A percentile compares a stretch with the other conserved stretches of the same genome.
phyloP scores from a whole-genome alignment of 306 rosid species.

The cucumber (Cucumis sativus) region Cucumber_9930_V3 NC_026659.2:22971501-22972000 shows the following conservation, averaged over 20 bases:
- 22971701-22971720: neutral
- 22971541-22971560: too few species aligned
- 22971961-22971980: constrained; percentile 10
- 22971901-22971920: neutral
- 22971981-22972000: constrained; percentile 30
- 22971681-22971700: too few species aligned
- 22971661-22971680: neutral
- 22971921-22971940: neutral
- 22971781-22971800: neutral
- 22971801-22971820: neutral
- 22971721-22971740: neutral
- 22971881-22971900: constrained; percentile 16
- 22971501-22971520: too few species aligned
- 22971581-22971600: neutral
- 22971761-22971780: neutral
- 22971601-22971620: neutral
- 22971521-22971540: too few species aligned
- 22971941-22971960: too few species aligned
- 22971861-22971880: constrained; percentile 13
- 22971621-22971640: neutral
- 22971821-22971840: neutral
- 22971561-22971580: too few species aligned
- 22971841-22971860: neutral
- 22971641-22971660: neutral
- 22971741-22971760: neutral